A percentile compares a stretch with the other conserved stretches of the same genome.
These are phyloP conservation scores for Rubus idaeus DNA, from an alignment of 306 rosid species.

Conservation along the genomic window DNA sequence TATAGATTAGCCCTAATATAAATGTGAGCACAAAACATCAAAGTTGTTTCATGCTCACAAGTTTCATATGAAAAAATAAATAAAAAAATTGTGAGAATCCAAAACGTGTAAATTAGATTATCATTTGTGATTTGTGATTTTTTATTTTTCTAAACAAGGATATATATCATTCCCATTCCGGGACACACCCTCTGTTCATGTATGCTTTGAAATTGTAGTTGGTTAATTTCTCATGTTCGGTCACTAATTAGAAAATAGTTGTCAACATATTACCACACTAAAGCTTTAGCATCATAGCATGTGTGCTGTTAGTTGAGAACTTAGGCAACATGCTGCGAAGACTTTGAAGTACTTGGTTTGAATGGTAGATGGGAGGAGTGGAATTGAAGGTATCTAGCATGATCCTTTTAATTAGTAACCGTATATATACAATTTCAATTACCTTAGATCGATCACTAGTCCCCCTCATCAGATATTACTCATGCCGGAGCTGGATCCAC, in stretches of 20 bases:
- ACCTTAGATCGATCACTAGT: conserved; percentile 2
- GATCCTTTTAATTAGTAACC: conserved; percentile 16
- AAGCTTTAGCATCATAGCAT: not conserved
- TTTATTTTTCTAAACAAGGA: too few species aligned
- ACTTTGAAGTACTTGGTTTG: conserved; percentile 35
- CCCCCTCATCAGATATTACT: not conserved
- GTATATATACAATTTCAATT: conserved; percentile 6
- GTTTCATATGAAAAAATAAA: not conserved
- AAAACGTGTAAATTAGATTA: too few species aligned
- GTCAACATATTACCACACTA: not conserved
- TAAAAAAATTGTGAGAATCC: not conserved
- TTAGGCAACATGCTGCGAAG: not conserved
- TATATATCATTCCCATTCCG: too few species aligned
- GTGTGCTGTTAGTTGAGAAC: conserved; percentile 40
- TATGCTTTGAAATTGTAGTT: not conserved
- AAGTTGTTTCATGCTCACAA: not conserved
- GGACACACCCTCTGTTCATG: too few species aligned
- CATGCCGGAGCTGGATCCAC: conserved; percentile 48
- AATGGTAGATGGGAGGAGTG: conserved; percentile 57
- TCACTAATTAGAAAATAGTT: not conserved
- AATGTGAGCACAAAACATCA: not conserved
- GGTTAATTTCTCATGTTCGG: not conserved
- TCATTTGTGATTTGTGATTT: not conserved
- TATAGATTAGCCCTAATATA: not conserved
- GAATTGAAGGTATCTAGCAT: conserved; percentile 9